Base-by-base conservation (phyloP, 1,284 basidiomycete genomes). In the Phenoliferia sp. region DNA sequence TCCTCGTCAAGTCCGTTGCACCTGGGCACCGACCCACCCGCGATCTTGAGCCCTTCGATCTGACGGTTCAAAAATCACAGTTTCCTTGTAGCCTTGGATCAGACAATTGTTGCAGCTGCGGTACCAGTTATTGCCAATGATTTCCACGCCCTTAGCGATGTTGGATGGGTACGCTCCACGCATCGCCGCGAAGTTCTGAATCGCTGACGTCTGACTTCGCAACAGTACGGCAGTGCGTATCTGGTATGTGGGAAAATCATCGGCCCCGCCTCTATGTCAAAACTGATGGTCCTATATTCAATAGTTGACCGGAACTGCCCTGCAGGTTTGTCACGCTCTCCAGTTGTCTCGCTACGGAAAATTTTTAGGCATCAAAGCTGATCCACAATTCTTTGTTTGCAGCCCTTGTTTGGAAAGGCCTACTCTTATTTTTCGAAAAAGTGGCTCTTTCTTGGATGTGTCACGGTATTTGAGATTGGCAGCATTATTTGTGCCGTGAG, bases 51-150 rank as follows among this genome's bases (percentile, higher is more conserved):
- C 54, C 33, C 33, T 17, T 26, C 54, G n/a, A 17, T 6, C 29
- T 52, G 50, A 52, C 9, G n/a, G n/a, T 52, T 29, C 50, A 44
- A 12, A 22, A 56, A 31, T 33, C 56, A 33, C 56, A 31, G 29
- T 19, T 57, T 57, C 32, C 56, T 67, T 15, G 65, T 55, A 32
- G 44, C 59, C 33, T 26, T 69, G n/a, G 67, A 69, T 55, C 75
- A 76, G 54, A 75, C 75, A 19, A 75, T 76, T 52, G 73, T 75
- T 15, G 66, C 69, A 19, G 75, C 76, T n/a, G 76, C 76, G 0
- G 65, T 76, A 16, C 75, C 75, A 22, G 62, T 61, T 22, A 67
- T 76, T 17, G 69, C 69, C 19, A 71, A 75, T 59, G 31, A 76
- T n/a, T 74, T 75, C 61, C 63, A 74, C 44, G 59, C 68, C 5